Base-by-base conservation (phyloP, 768 basidiomycete genomes). In the Termitomyces eurrhizus region DNA sequence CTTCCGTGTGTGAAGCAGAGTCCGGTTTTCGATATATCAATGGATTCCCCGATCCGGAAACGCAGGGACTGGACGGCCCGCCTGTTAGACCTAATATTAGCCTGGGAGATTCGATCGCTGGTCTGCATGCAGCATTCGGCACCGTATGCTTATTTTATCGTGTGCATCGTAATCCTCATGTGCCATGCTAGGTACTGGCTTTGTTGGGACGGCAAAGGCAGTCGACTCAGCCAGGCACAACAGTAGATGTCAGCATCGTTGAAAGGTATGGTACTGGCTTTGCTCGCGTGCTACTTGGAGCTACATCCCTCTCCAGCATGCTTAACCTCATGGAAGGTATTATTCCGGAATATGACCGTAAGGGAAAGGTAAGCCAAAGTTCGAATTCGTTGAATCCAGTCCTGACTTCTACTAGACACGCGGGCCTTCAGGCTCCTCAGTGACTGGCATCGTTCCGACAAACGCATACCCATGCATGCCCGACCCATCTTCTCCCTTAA, bases 281-380 rank as follows among this genome's bases (percentile, higher is more conserved):
- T 29, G 9, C 41, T 48, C 9, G 9, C 14, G 13, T 6, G 9
- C 32, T 7, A 29, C 24, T 39, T 1, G 8, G 36, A 26, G 2
- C 56, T 26, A 59, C 37, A 26, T 7, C 2, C 53, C 36, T 49
- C 29, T 39, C 11, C 58, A 89, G 87, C 66, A 89, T 89, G 87
- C 72, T 89, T 4, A 90, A 88, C 66, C 72, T 88, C 52, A 90
- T 89, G 88, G 88, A 89, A 66, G 88, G 88, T 2, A 83, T 90
- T 60, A 84, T 89, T 52, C 88, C 88, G 12, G 88, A 88, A 70
- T 89, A 86, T 58, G 86, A 89, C 68, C 83, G 88, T 56, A 88
- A 86, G 69, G 82, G 82, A 59, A 87, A 85, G 73, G 86, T 85
- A 63, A 46, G 69, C 35, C 42, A 29, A 21, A 26, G 13, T 29